Base-by-base conservation (phyloP, 164 flowering plant genomes). In the Sedum album region DNA sequence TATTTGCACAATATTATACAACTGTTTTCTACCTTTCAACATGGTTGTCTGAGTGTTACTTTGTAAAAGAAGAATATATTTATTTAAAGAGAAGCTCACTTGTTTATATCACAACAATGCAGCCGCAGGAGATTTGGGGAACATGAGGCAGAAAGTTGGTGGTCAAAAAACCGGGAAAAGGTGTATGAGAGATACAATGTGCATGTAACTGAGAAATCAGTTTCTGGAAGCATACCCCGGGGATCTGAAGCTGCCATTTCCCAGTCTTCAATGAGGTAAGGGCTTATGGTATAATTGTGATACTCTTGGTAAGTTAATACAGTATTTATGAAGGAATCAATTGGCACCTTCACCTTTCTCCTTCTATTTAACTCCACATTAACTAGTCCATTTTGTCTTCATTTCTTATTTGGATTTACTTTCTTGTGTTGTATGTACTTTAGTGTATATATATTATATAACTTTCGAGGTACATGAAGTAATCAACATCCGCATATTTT, bases 101-200 rank as follows among this genome's bases (percentile, higher is more conserved):
- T 53, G 1, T 10, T 1, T 31, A 4, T 38, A 26, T 68, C 39
- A 64, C 71, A 48, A 28, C 20, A 77, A 7, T 78, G 73, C 85
- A 88, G 93, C 73, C 93, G 93, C 66, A 83, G 88, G 75, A 84
- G 87, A 82, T 88, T 88, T 68, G 86, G 84, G 30, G 90, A 88
- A 75, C 86, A 84, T 67, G 90, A 88, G 65, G 90, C 90, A 5
- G 87, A 84, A 72, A 78, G 80, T 42, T 88, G 93, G 90, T 88
- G 93, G 93, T 82, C 86, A 10, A 88, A 86, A 75, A 88, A 88
- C 70, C 88, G 90, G 20, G 90, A 82, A 67, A 86, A 71, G 77
- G 93, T 88, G 30, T 84, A 84, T 63, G 87, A 83, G 69, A 88
- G 76, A 67, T 88, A 86, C 74, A 86, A 84, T 41, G 86, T 88